phyloP scores from a whole-genome alignment of 192 early-diverging fungal species.

The Chytriomyces sp. region DNA sequence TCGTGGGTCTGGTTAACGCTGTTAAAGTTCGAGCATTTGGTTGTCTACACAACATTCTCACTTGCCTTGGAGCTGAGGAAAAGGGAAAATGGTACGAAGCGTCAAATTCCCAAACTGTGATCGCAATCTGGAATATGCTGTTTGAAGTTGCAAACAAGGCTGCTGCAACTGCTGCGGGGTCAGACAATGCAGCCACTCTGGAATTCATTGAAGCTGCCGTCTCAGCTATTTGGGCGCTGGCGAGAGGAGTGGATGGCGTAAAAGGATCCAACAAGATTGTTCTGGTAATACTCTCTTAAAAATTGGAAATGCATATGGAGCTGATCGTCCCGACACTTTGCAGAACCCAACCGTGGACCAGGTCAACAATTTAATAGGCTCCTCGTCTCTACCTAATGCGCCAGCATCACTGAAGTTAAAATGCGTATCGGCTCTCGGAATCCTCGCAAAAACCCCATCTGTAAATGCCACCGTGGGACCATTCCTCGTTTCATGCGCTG shows the following conservation, averaged over 20 bases:
- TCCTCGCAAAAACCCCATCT: slow-evolving; percentile 59
- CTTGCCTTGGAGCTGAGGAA: slow-evolving; percentile 3
- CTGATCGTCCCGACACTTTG: slow-evolving; percentile 51
- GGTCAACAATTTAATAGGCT: slow-evolving; percentile 53
- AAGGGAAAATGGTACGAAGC: slow-evolving; percentile 31
- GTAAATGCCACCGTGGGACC: slow-evolving; percentile 24
- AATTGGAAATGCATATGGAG: background rate
- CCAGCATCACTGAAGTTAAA: slow-evolving; percentile 61
- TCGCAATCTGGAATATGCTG: slow-evolving; percentile 26
- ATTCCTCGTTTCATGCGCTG: slow-evolving; percentile 8
- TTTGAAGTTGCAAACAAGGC: slow-evolving; percentile 50
- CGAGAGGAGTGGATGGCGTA: slow-evolving; percentile 64
- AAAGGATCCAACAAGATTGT: slow-evolving; percentile 24
- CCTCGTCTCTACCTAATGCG: slow-evolving; percentile 36
- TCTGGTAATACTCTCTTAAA: slow-evolving; percentile 9
- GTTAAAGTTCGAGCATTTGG: slow-evolving; percentile 37
- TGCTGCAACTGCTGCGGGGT: slow-evolving; percentile 55
- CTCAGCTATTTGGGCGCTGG: slow-evolving; percentile 78
- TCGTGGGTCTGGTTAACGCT: slow-evolving; percentile 1
- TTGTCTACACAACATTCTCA: slow-evolving; percentile 45
- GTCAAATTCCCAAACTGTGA: slow-evolving; percentile 11
- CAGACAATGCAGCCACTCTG: background rate
- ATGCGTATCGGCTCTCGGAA: slow-evolving; percentile 73
- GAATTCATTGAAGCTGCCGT: slow-evolving; percentile 66
- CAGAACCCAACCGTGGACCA: slow-evolving; percentile 45